These are phyloP conservation scores for Phytopythium delawarense DNA, from an alignment of 352 stramenopile genomes.

Conservation along the genomic window DNA sequence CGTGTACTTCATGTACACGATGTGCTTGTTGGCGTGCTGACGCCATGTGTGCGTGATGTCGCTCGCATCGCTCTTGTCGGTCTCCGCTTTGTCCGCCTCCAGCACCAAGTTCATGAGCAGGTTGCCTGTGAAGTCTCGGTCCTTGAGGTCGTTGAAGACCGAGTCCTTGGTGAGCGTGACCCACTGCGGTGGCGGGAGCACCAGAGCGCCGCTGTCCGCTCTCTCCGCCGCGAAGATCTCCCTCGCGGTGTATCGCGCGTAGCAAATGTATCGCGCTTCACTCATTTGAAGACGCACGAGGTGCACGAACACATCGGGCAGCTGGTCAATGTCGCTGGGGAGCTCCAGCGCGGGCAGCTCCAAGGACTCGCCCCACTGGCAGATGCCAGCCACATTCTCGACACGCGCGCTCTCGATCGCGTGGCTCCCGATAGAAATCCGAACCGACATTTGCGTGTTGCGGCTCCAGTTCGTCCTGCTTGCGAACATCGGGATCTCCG, in stretches of 20 bases:
- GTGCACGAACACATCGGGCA: conserved; percentile 80
- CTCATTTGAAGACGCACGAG: conserved; percentile 55
- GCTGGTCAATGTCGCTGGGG: conserved; percentile 62
- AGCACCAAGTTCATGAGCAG: conserved; percentile 74
- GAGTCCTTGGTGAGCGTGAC: conserved; percentile 72
- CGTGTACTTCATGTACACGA: conserved; percentile 74
- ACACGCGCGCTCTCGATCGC: conserved; percentile 43
- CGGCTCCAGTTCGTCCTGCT: conserved; percentile 65
- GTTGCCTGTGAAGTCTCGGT: conserved; percentile 83
- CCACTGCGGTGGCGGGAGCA: conserved; percentile 56
- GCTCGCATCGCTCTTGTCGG: conserved; percentile 9
- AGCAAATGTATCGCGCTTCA: conserved; percentile 70
- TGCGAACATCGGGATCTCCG: conserved; percentile 73
- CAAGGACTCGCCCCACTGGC: conserved; percentile 78
- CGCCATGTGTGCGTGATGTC: conserved; percentile 47
- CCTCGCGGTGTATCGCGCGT: conserved; percentile 64
- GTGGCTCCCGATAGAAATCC: conserved; percentile 62
- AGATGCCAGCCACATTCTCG: conserved; percentile 70
- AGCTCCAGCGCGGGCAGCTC: conserved; percentile 51
- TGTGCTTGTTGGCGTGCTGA: conserved; percentile 43
- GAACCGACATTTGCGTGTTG: conserved; percentile 73
- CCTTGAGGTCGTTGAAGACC: conserved; percentile 71
- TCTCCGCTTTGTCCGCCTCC: conserved; percentile 37
- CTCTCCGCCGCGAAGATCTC: conserved; percentile 49
- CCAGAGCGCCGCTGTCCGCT: conserved; percentile 24